A percentile compares a stretch with the other conserved stretches of the same genome.
Evolutionary conservation across 2,329 filamentous ascomycete species (phyloP).

Genomic region (Helminthosporium solani): DNA sequence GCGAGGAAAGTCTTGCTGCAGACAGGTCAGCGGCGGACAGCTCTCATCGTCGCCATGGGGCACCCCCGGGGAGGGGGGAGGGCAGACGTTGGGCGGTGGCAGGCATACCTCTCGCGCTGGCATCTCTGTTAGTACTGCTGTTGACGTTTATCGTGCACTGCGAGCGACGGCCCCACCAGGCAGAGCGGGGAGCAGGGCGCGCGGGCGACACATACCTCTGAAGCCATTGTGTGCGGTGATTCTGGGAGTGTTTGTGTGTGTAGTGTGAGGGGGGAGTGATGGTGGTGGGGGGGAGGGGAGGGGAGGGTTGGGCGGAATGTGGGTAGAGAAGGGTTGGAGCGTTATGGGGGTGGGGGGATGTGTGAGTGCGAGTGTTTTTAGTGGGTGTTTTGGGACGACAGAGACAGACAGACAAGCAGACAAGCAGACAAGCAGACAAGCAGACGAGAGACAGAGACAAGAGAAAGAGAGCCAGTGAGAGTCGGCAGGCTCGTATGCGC

Average conservation of each 20-base stretch:
- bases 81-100: no score
- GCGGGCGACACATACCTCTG: slow-evolving; percentile 58
- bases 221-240: slow-evolving; percentile 60
- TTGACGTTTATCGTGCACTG: slow-evolving; percentile 29
- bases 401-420: no score
- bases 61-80: no score
- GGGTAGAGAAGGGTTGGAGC: slow-evolving; percentile 24
- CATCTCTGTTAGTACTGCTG: slow-evolving; percentile 40
- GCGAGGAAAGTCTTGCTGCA: slow-evolving; percentile 91
- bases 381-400: slow-evolving; percentile 21
- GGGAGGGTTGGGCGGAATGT: slow-evolving; percentile 10
- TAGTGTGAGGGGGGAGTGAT: slow-evolving; percentile 8
- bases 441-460: no score
- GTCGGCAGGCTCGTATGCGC: no score
- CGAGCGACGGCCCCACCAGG: slow-evolving; percentile 44
- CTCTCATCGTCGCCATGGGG: no score
- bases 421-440: no score
- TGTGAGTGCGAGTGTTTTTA: slow-evolving; percentile 18
- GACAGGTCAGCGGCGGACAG: slow-evolving; percentile 18
- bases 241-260: slow-evolving; percentile 18
- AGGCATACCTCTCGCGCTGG: slow-evolving; percentile 52
- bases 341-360: slow-evolving; percentile 12
- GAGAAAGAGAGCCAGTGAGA: slow-evolving; percentile 11
- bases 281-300: slow-evolving; percentile 16
- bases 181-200: slow-evolving; percentile 40